Conservation (phyloP, 495 filamentous ascomycete species). For the Penicillium steckii region DNA sequence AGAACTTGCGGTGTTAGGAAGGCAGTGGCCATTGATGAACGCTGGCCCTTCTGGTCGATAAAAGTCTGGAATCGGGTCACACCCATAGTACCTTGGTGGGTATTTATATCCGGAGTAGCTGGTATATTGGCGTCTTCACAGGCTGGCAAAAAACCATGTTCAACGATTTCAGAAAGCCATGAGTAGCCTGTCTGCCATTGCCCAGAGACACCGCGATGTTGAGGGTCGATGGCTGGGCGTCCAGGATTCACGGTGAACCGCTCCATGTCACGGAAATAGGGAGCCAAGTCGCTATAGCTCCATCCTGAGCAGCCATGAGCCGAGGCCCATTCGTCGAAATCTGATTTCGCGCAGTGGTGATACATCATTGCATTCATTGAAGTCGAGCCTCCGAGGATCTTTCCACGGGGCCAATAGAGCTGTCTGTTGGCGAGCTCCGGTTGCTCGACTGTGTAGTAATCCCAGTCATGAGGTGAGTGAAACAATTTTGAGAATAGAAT, state of each 20-base stretch:
- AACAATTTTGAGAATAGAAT: constrained; percentile 21
- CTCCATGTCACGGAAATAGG: constrained; percentile 20
- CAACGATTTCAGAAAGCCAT: constrained; percentile 21
- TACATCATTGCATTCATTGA: constrained; percentile 27
- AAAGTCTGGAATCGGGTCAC: constrained; percentile 23
- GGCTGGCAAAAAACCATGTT: constrained; percentile 21
- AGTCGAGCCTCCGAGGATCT: constrained; percentile 17
- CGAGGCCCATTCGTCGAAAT: constrained; percentile 21
- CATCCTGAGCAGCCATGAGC: constrained; percentile 21
- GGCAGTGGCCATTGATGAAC: constrained; percentile 22
- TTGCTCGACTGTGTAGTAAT: constrained; percentile 24
- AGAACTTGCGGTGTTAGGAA: constrained; percentile 15
- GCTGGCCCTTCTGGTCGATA: constrained; percentile 21
- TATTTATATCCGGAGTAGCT: constrained; percentile 14
- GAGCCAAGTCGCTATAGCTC: constrained; percentile 14
- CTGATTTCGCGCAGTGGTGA: constrained; percentile 18
- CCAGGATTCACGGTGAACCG: constrained; percentile 16
- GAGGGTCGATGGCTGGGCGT: constrained; percentile 13
- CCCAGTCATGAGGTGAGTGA: constrained; percentile 23
- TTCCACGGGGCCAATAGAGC: constrained; percentile 23
- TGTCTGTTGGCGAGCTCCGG: constrained; percentile 12
- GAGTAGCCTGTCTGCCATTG: constrained; percentile 20
- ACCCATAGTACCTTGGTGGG: constrained; percentile 11
- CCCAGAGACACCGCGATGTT: constrained; percentile 11
- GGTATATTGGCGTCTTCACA: constrained; percentile 19